Evolutionary conservation across 1,139 yeast genomes (phyloP), one percentile per base, ranked within the genome.

Genomic region (Pichia sp.): DNA sequence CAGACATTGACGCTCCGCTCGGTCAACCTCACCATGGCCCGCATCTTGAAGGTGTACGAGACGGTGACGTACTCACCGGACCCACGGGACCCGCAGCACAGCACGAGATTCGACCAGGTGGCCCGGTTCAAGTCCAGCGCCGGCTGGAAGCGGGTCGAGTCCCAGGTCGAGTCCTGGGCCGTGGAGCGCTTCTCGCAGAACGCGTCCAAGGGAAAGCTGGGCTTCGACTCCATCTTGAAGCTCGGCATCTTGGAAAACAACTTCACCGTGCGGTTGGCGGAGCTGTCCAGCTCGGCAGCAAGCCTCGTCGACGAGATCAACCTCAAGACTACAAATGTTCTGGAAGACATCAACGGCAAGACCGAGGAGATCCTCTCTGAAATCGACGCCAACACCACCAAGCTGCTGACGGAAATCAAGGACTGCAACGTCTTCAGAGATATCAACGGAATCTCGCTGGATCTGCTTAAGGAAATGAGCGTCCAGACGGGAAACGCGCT

Each of bases 111-210:
- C 69, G 70, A 73, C 47, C 99, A 93, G 70, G 82, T 80, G 61
- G 99, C 99, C 0, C 90, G 87, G 63, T 89, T 93, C 62, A 85
- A 92, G 1, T 97, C 98, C 0, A 87, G 85, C 68, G 89, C 90
- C 5, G 76, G 85, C 1, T 79, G 89, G 70, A 72, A 78, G 54
- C 76, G 81, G 57, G 70, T 92, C 4, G 87, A 96, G 70, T 88
- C 84, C 67, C 85, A 87, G 70, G 76, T 93, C 59, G 99, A 93
- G 69, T 95, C 89, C 50, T 93, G 97, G 96, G 83, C 93, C 0
- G 85, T 90, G 4, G 90, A 87, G 64, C 76, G 97, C 67, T 93
- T 92, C 71, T 83, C 85, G 45, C 95, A 88, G 67, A 93, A 93
- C 70, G 97, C 98, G 7, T 73, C 72, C 53, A 81, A 81, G 60